Evolutionary conservation across 2,329 filamentous ascomycete species (phyloP).

Genomic region (Fusarium sarcochroum): DNA sequence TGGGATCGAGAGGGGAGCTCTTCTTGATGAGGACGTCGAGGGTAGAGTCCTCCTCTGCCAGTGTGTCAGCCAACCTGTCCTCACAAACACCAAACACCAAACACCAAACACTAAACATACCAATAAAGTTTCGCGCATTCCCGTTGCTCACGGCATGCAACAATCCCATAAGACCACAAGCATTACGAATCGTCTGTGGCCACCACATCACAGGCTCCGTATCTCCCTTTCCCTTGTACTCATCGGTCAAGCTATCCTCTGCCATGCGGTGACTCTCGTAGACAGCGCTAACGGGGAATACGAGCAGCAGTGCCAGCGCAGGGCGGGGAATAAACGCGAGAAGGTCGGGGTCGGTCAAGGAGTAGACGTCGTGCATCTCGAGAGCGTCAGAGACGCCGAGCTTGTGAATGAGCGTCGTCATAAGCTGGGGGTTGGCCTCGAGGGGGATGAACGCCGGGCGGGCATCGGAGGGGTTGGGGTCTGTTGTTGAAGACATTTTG

Average conservation of each 20-base stretch:
- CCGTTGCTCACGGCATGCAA: constrained; percentile 88
- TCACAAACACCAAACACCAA: too few relatives aligned
- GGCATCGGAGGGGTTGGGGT: constrained; percentile 57
- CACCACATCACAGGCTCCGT: constrained; percentile 90
- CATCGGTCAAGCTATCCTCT: constrained; percentile 75
- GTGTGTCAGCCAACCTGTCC: constrained; percentile 6
- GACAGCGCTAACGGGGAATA: constrained; percentile 85
- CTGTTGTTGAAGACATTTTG: constrained; percentile 53
- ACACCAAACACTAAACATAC: constrained; percentile 53
- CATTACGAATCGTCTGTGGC: constrained; percentile 93
- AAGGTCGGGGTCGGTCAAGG: constrained; percentile 86
- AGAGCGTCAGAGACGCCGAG: constrained; percentile 86
- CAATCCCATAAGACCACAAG: constrained; percentile 91
- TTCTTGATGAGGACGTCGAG: constrained; percentile 76
- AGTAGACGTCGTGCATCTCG: constrained; percentile 91
- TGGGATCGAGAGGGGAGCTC: constrained; percentile 78
- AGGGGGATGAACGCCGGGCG: constrained; percentile 69
- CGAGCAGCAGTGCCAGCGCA: constrained; percentile 87
- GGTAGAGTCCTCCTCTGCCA: constrained; percentile 63
- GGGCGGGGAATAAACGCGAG: constrained; percentile 91
- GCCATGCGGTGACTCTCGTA: constrained; percentile 83
- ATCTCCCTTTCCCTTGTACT: constrained; percentile 78
- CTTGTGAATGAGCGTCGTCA: constrained; percentile 84
- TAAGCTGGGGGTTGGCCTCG: constrained; percentile 87
- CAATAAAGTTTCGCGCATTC: constrained; percentile 73